Conservation (phyloP, 352 stramenopile genomes). For the Globisporangium spinosum region DNA sequence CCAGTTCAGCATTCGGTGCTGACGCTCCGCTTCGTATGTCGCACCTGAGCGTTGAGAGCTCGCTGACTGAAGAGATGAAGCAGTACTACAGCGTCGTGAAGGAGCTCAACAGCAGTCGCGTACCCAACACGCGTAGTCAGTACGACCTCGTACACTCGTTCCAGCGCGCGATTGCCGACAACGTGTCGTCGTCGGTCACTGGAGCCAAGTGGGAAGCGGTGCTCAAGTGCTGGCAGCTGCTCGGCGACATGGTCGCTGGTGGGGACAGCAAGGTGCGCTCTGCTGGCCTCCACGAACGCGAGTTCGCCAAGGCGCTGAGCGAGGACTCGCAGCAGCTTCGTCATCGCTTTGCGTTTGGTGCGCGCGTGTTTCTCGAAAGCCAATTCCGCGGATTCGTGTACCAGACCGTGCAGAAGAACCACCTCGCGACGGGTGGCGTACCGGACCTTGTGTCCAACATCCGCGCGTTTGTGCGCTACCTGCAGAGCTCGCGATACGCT, state of each 20-base stretch:
- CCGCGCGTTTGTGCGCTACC: constrained; percentile 71
- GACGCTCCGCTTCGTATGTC: constrained; percentile 53
- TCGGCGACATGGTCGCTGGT: constrained; percentile 58
- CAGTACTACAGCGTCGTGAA: constrained; percentile 68
- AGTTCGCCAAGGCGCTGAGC: constrained; percentile 44
- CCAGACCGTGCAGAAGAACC: constrained; percentile 74
- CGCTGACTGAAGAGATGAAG: constrained; percentile 85
- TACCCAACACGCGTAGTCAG: constrained; percentile 66
- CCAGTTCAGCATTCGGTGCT: constrained; percentile 22
- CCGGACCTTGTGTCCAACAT: constrained; percentile 68
- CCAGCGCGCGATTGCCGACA: constrained; percentile 42
- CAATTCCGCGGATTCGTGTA: constrained; percentile 78
- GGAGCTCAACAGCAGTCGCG: constrained; percentile 64
- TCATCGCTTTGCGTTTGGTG: constrained; percentile 61
- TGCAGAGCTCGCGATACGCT: constrained; percentile 67
- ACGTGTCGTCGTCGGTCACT: constrained; percentile 52
- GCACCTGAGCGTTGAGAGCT: constrained; percentile 55
- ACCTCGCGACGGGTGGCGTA: constrained; percentile 63
- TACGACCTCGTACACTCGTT: constrained; percentile 65
- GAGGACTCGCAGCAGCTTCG: constrained; percentile 37
- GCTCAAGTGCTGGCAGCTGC: constrained; percentile 81
- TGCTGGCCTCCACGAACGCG: constrained; percentile 45
- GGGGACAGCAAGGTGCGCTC: constrained; percentile 38
- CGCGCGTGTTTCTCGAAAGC: constrained; percentile 71
- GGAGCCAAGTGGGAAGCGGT: constrained; percentile 73